phyloP scores from a whole-genome alignment of 257 asterid genomes.

The Perilla frutescens region DNA sequence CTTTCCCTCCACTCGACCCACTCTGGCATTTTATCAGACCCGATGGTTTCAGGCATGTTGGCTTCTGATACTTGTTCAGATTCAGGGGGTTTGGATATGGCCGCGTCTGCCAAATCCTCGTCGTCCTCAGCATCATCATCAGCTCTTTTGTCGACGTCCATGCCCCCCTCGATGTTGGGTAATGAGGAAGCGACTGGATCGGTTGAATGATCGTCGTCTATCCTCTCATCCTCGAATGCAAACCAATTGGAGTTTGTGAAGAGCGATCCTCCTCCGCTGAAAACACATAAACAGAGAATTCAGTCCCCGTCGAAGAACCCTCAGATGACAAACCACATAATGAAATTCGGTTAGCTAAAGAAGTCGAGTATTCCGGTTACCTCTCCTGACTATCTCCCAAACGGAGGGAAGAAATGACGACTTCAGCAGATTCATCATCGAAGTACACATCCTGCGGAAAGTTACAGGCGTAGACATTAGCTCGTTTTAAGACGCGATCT shows the following conservation, averaged over 20 bases:
- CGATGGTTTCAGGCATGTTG: slow-evolving; percentile 29
- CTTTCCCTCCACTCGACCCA: slow-evolving; percentile 72
- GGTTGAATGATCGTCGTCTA: slow-evolving; percentile 44
- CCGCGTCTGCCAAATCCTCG: slow-evolving; percentile 52
- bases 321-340: neutral
- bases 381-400: slow-evolving; percentile 58
- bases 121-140: slow-evolving; percentile 44
- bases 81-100: slow-evolving; percentile 45
- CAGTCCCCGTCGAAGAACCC: neutral
- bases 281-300: slow-evolving; percentile 20
- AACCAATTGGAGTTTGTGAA: slow-evolving; percentile 91
- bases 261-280: slow-evolving; percentile 63
- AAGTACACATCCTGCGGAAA: slow-evolving; percentile 61
- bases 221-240: slow-evolving; percentile 68
- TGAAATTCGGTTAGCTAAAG: neutral
- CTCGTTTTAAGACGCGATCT: slow-evolving; percentile 19
- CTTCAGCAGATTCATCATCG: slow-evolving; percentile 66
- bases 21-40: slow-evolving; percentile 58
- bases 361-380: slow-evolving; percentile 30
- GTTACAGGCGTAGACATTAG: slow-evolving; percentile 23
- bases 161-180: slow-evolving; percentile 37
- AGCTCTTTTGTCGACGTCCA: slow-evolving; percentile 11
- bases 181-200: slow-evolving; percentile 57
- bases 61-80: slow-evolving; percentile 37
- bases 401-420: slow-evolving; percentile 60